Conservation (phyloP, 257 asterid genomes). For the Lavandula angustifolia region DNA sequence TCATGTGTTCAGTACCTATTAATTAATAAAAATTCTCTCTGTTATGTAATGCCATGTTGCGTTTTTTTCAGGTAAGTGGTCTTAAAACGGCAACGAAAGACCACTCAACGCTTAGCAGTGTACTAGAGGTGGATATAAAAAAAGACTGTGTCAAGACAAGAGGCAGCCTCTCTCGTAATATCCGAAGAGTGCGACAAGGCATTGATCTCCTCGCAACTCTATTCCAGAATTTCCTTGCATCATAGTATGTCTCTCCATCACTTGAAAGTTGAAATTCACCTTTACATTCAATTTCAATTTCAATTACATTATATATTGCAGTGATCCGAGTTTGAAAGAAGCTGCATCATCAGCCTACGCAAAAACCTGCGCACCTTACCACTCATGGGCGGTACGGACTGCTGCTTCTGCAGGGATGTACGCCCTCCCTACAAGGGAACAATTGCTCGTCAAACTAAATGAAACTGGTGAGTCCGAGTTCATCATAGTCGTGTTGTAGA, state of each 20-base stretch:
- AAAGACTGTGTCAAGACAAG: slow-evolving; percentile 53
- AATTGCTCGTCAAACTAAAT: slow-evolving; percentile 63
- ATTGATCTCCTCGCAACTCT: slow-evolving; percentile 80
- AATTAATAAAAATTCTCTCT: background rate
- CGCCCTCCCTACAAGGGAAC: slow-evolving; percentile 80
- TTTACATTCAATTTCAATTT: background rate
- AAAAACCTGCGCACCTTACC: slow-evolving; percentile 77
- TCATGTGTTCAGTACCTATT: no score
- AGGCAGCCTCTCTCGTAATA: slow-evolving; percentile 75
- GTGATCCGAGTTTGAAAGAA: slow-evolving; percentile 60
- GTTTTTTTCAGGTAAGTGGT: slow-evolving; percentile 57
- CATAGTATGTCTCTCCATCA: slow-evolving; percentile 49
- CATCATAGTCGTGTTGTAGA: background rate
- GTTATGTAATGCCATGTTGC: background rate
- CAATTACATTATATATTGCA: slow-evolving; percentile 25
- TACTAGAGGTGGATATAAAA: slow-evolving; percentile 56
- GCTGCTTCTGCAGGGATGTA: slow-evolving; percentile 91
- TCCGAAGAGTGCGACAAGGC: slow-evolving; percentile 88
- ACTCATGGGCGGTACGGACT: slow-evolving; percentile 83
- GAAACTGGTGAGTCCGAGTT: slow-evolving; percentile 60
- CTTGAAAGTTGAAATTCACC: no score
- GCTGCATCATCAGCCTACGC: slow-evolving; percentile 77
- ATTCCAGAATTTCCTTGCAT: slow-evolving; percentile 68
- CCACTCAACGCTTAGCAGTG: slow-evolving; percentile 44
- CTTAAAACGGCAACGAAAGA: slow-evolving; percentile 59